Evolutionary conservation across 2,329 filamentous ascomycete genomes (phyloP).

Genomic region (Huntiella savannae): DNA sequence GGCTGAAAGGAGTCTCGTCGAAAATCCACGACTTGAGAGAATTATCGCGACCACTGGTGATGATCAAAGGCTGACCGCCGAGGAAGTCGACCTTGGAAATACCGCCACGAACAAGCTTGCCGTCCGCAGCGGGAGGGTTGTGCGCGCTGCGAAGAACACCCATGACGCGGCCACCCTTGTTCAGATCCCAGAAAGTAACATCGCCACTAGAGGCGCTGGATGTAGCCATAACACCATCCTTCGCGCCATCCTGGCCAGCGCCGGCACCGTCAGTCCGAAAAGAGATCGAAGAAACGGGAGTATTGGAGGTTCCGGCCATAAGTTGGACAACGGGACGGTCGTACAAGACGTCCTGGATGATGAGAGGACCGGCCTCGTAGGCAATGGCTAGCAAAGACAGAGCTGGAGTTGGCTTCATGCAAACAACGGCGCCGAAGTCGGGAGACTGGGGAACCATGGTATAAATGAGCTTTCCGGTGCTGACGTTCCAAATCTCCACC

Average conservation of each 20-base stretch:
- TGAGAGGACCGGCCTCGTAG: conserved; percentile 59
- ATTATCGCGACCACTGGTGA: conserved; percentile 86
- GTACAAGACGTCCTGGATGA: conserved; percentile 63
- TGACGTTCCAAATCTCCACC: conserved; percentile 95
- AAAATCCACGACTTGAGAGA: conserved; percentile 94
- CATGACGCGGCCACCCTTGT: conserved; percentile 68
- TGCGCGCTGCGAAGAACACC: conserved; percentile 79
- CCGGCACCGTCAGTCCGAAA: conserved; percentile 82
- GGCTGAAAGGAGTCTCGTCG: conserved; percentile 75
- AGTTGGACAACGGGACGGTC: conserved; percentile 56
- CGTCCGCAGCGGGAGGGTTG: conserved; percentile 45
- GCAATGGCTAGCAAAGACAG: conserved; percentile 76
- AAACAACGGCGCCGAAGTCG: conserved; percentile 64
- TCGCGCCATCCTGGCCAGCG: conserved; percentile 68
- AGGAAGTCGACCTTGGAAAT: conserved; percentile 82
- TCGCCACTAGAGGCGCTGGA: conserved; percentile 63
- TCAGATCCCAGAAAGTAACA: conserved; percentile 90
- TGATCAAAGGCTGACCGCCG: conserved; percentile 67
- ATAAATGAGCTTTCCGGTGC: conserved; percentile 77
- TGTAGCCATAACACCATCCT: conserved; percentile 86
- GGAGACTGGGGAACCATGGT: conserved; percentile 62
- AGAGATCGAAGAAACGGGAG: conserved; percentile 60
- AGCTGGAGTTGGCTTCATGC: conserved; percentile 65
- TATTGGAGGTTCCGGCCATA: conserved; percentile 43
- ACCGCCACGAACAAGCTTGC: conserved; percentile 46